Conservation (phyloP, 2,329 filamentous ascomycete genomes). For the Aspergillus pseudoglaucus region DNA sequence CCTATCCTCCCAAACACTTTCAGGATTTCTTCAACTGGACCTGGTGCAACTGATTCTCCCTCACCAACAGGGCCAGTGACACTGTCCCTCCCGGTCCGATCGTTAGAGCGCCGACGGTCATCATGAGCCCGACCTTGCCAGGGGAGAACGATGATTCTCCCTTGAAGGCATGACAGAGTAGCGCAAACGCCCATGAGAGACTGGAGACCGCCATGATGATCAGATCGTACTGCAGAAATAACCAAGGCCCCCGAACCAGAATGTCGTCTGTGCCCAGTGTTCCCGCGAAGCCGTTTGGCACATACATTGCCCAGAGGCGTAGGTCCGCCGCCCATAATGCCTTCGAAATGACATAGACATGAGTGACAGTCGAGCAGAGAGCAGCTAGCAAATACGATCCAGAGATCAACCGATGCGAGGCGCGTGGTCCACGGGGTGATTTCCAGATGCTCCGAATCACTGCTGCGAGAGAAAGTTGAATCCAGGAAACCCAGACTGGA, state of each 20-base stretch:
- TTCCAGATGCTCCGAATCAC: not conserved
- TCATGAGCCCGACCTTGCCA: not conserved
- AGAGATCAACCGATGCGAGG: not conserved
- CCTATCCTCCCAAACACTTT: no score
- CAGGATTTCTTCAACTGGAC: no score
- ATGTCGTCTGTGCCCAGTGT: not conserved
- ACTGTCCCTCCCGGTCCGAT: not conserved
- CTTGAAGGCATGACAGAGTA: not conserved
- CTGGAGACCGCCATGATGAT: not conserved
- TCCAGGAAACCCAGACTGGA: not conserved
- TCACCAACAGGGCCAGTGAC: not conserved
- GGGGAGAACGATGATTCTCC: not conserved
- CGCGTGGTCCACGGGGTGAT: not conserved
- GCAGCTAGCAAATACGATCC: not conserved
- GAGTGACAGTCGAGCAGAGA: not conserved
- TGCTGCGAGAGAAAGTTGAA: not conserved
- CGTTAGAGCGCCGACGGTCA: not conserved
- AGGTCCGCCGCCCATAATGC: not conserved
- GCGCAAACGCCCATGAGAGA: not conserved
- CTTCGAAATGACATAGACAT: not conserved
- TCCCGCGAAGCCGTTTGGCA: not conserved
- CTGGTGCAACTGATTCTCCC: not conserved
- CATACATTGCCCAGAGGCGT: not conserved
- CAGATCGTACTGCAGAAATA: not conserved
- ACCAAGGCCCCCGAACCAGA: not conserved